phyloP scores from a whole-genome alignment of 2,329 filamentous ascomycete genomes.

The Tolypocladium album region DNA sequence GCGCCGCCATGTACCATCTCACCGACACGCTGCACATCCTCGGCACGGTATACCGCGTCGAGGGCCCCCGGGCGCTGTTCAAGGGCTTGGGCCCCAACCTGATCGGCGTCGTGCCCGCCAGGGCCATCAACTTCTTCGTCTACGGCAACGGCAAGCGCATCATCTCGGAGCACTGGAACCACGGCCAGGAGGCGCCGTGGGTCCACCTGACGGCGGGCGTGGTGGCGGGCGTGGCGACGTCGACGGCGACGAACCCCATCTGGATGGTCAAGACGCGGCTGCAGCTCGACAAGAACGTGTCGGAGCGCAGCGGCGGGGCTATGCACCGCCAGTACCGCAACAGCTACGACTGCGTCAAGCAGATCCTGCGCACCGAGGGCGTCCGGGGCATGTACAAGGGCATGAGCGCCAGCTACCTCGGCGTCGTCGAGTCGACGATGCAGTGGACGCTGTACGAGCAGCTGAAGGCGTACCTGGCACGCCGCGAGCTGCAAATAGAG shows the following conservation, averaged over 20 bases:
- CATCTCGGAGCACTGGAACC: conserved; percentile 64
- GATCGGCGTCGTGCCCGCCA: conserved; percentile 77
- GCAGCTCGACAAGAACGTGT: conserved; percentile 81
- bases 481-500: conserved; percentile 47
- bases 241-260: conserved; percentile 89
- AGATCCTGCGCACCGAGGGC: conserved; percentile 74
- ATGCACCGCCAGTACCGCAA: conserved; percentile 67
- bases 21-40: conserved; percentile 81
- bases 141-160: conserved; percentile 87
- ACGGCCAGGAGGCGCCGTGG: conserved; percentile 57
- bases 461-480: conserved; percentile 65
- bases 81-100: conserved; percentile 88
- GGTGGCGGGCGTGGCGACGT: conserved; percentile 71
- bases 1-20: conserved; percentile 63
- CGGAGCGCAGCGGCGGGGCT: conserved; percentile 43
- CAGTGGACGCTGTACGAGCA: conserved; percentile 95
- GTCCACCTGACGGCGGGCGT: conserved; percentile 72
- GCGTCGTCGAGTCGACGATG: conserved; percentile 79
- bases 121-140: conserved; percentile 87
- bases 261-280: conserved; percentile 93
- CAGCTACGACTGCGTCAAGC: conserved; percentile 75
- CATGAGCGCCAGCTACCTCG: conserved; percentile 82
- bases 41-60: conserved; percentile 64
- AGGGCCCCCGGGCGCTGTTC: conserved; percentile 82
- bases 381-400: conserved; percentile 78